Base-by-base conservation (phyloP, 2,329 filamentous ascomycete species). In the Didymella glomerata region DNA sequence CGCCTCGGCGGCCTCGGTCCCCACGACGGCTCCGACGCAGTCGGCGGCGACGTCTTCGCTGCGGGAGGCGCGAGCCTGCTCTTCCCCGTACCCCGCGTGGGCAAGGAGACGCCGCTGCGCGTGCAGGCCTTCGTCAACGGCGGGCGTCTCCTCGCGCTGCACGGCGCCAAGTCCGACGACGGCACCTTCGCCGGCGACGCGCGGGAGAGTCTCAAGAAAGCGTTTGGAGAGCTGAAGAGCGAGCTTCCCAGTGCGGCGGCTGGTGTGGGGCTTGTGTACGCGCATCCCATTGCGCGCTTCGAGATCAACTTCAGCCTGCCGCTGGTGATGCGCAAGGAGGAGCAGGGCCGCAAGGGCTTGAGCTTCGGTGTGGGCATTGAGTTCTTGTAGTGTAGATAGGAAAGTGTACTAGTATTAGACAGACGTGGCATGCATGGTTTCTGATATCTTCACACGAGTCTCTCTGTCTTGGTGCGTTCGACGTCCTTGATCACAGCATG, bases 291-390 rank as follows among this genome's bases (percentile, higher is more conserved):
- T 20, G 95, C 95, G 11, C 83, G 95, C 55, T 97, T 99, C 65
- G 95, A 99, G 81, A 82, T 99, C 67, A 99, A 99, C 79, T 97
- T 99, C 76, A 93, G 91, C 69, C 77, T 99, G 66, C 95, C 95
- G 1, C 77, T 99, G 59, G 89, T 94, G 18, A 77, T 92, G 71
- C 85, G 95, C 58, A 89, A 85, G 64, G 93, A 92, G 34, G 95
- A 99, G 79, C 89, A 95, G 68, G 89, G 88, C 16, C 87, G 94
- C 54, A 99, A 99, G 80, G 95, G 95, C 1, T 75, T 99, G 64
- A 93, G 95, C 76, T 89, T 99, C 70, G 95, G 95, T n/a, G 92
- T 99, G 40, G 95, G 95, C 48, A 93, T 99, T 73, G 96, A 91
- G 80, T 97, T 99, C 76, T 80, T 98, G 84, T 98, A 90, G 68